These are phyloP conservation scores for Rubia balearica DNA, from an alignment of 305 asterid species.

Conservation along the genomic window DNA sequence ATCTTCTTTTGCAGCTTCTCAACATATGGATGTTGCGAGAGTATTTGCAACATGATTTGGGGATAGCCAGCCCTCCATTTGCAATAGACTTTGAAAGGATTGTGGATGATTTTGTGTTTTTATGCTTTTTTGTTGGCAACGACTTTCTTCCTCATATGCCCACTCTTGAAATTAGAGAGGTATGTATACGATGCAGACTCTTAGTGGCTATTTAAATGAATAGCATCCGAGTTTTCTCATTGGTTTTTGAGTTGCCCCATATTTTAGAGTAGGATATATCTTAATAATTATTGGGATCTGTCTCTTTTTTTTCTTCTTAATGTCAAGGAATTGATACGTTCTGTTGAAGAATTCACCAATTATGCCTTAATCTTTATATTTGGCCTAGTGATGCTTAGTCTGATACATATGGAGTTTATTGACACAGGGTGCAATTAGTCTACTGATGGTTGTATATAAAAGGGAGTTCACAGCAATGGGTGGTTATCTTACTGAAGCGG, in stretches of 20 bases:
- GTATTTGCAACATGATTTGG: conserved; percentile 84
- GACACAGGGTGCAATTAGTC: conserved; percentile 87
- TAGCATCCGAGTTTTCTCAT: conserved; percentile 6
- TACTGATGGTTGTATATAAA: conserved; percentile 81
- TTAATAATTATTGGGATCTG: neutral
- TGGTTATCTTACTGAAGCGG: conserved; percentile 97
- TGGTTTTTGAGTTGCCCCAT: conserved; percentile 9
- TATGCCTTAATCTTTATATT: neutral
- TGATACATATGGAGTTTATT: conserved; percentile 10
- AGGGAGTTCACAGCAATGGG: conserved; percentile 93
- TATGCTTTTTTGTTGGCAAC: conserved; percentile 95
- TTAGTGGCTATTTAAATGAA: conserved; percentile 15
- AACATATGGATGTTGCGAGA: conserved; percentile 93
- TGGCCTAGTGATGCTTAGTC: neutral
- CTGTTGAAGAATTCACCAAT: neutral
- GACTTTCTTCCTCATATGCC: conserved; percentile 99
- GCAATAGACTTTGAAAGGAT: conserved; percentile 78
- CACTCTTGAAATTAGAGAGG: conserved; percentile 97
- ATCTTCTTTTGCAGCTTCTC: conserved; percentile 55
- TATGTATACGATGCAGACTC: conserved; percentile 22
- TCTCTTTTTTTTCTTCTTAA: neutral
- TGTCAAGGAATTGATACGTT: neutral
- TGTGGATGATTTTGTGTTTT: conserved; percentile 94
- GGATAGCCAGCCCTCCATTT: conserved; percentile 64
- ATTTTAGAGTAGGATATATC: neutral